Evolutionary conservation across 2,329 filamentous ascomycete species (phyloP), one percentile per base, ranked within the genome.

Genomic region (Myriosclerotinia curreyana): DNA sequence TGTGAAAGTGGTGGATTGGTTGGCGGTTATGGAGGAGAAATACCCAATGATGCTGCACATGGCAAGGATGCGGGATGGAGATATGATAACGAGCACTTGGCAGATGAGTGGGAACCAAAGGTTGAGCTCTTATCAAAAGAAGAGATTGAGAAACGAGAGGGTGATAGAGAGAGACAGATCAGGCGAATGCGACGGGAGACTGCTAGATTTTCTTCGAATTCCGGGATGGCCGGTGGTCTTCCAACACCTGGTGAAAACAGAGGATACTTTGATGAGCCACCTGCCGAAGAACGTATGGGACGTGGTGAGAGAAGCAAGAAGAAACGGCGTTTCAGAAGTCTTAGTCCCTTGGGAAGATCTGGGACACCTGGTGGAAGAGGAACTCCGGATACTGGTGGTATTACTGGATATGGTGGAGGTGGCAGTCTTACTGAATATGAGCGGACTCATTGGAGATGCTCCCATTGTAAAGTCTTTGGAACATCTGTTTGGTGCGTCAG

Each of bases 111-210:
- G 91, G 90, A 92, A 74, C 89, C 91, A 8, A 91, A 90, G 78
- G 82, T 95, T 11, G 91, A 94, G 75, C 81, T 83, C 0, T 79
- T 99, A 2, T 93, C 89, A 48, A 96, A 96, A 71, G 95, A 99
- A 71, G 95, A 99, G 74, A 98, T 99, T 62, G 95, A 99, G 77
- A 96, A 96, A 79, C 86, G 95, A 36, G 95, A 99, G 76, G 92
- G 92, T 60, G 95, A 99, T 74, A 85, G 95, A 50, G 95, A 99
- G 77, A 83, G 95, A 63, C 92, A 98, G 76, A 89, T 97, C 48
- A 84, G 95, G 65, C 84, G 95, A 65, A 79, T 97, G 67, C 85
- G 95, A 64, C 84, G 95, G 74, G 95, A 99, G 76, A 98, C 94
- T 12, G 94, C 94, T 1, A 85, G 92, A 34, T 96, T 98, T 75